Evolutionary conservation across 2,329 filamentous ascomycete genomes (phyloP).

Genomic region (Penicillium sp.): DNA sequence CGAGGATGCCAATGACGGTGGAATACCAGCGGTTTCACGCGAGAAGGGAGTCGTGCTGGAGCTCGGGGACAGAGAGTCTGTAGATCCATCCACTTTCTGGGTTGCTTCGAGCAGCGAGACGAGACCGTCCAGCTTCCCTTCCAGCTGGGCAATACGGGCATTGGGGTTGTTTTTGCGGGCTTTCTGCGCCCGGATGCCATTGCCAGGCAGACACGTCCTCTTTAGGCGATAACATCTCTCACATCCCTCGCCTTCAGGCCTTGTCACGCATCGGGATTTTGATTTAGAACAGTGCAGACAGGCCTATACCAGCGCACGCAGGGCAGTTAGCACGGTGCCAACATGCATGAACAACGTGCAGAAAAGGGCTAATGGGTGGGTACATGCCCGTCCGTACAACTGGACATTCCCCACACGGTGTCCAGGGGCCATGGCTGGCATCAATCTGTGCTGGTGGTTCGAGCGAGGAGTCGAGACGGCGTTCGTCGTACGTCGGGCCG

Average conservation of each 20-base stretch:
- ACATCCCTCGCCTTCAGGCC: slow-evolving; percentile 12
- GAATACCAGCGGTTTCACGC: no score
- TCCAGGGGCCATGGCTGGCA: not conserved
- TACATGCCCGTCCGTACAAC: not conserved
- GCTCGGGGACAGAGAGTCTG: not conserved
- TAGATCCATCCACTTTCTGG: not conserved
- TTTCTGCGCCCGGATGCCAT: slow-evolving; percentile 31
- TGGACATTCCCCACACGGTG: not conserved
- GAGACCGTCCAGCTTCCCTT: slow-evolving; percentile 29
- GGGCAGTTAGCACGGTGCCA: not conserved
- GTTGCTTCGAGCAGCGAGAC: slow-evolving; percentile 23
- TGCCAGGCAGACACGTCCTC: slow-evolving; percentile 43
- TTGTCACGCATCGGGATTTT: slow-evolving; percentile 27
- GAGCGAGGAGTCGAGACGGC: slow-evolving; percentile 1
- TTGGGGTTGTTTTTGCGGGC: slow-evolving; percentile 14
- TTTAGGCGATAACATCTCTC: slow-evolving; percentile 44
- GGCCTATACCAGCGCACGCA: slow-evolving; percentile 5
- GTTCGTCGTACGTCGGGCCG: not conserved
- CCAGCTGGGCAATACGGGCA: slow-evolving; percentile 20
- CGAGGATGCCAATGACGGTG: no score
- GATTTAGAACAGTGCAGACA: slow-evolving; percentile 25
- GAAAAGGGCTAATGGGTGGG: not conserved
- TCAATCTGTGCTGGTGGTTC: no score
- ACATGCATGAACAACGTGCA: no score
- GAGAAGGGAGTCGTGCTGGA: no score